These are phyloP conservation scores for Lumnitzera littorea DNA, from an alignment of 345 rosid species.

Conservation along the genomic window DNA sequence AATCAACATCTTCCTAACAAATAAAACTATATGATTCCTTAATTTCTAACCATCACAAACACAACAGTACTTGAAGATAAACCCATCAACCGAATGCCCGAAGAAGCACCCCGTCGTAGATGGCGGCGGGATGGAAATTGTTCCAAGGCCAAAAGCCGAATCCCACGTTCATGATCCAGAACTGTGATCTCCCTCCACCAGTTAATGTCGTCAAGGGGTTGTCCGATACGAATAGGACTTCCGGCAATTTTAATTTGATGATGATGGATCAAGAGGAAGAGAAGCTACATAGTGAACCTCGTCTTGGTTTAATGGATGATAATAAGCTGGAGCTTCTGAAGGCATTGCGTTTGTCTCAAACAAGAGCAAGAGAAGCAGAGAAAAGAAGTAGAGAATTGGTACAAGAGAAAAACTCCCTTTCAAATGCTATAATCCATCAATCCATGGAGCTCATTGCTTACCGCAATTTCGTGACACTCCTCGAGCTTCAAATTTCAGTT, in stretches of 20 bases:
- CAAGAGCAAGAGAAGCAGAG: conserved; percentile 67
- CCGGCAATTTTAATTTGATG: conserved; percentile 6
- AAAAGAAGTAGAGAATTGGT: conserved; percentile 28
- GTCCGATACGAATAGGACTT: conserved; percentile 13
- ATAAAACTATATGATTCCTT: no score
- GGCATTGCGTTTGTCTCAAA: conserved; percentile 58
- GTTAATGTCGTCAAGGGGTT: conserved; percentile 31
- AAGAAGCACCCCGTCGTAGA: no score
- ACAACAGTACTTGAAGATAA: no score
- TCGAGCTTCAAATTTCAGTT: conserved; percentile 36
- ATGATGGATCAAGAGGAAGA: conserved; percentile 1
- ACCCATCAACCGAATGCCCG: no score
- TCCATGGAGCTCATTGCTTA: conserved; percentile 35
- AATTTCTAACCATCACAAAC: no score
- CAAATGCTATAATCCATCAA: conserved; percentile 27
- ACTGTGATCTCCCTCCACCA: conserved; percentile 60
- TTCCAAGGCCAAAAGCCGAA: no score
- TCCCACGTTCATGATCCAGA: conserved; percentile 20
- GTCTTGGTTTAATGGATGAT: not conserved
- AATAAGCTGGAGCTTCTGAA: conserved; percentile 42
- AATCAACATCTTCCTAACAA: no score
- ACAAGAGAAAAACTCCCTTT: conserved; percentile 30
- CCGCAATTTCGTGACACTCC: conserved; percentile 41
- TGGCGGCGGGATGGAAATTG: no score
- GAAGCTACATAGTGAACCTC: not conserved